Conservation (phyloP, 75 land plant genomes). For the Sequoiadendron giganteum region DNA sequence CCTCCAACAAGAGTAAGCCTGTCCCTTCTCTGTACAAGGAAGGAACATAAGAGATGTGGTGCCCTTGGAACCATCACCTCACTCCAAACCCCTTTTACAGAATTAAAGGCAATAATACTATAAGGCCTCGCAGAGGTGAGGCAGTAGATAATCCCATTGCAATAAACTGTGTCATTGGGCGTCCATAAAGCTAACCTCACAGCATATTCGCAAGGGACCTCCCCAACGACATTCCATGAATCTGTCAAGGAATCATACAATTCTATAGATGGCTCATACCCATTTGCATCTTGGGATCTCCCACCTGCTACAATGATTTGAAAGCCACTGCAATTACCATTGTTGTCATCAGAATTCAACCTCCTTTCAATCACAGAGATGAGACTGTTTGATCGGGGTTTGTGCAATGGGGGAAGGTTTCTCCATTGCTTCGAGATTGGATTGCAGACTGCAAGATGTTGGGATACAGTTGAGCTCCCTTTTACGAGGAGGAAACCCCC, state of each 20-base stretch:
- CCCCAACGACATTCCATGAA: conserved; percentile 37
- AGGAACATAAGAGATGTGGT: conserved; percentile 39
- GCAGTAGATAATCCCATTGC: conserved; percentile 57
- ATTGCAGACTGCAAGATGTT: conserved; percentile 15
- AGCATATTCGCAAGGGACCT: conserved; percentile 52
- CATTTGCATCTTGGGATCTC: conserved; percentile 6
- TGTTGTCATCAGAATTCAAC: not conserved
- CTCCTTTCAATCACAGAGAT: not conserved
- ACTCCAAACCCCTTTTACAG: conserved; percentile 36
- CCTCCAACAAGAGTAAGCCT: conserved; percentile 58
- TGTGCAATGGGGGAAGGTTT: conserved; percentile 4
- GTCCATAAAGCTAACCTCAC: conserved; percentile 70
- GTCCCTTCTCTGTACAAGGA: conserved; percentile 39
- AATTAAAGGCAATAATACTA: conserved; percentile 51
- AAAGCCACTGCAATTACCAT: not conserved
- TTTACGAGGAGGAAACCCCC: conserved; percentile 12
- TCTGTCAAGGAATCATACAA: conserved; percentile 51
- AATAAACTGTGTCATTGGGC: conserved; percentile 49
- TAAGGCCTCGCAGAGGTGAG: conserved; percentile 72
- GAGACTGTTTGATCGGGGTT: not conserved
- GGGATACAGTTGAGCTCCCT: conserved; percentile 1
- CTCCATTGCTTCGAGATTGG: conserved; percentile 18
- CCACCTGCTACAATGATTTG: conserved; percentile 16
- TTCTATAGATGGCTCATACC: conserved; percentile 58
- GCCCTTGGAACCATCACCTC: conserved; percentile 59